phyloP scores from a whole-genome alignment of 2,329 filamentous ascomycete species.

The Talaromyces sp. region DNA sequence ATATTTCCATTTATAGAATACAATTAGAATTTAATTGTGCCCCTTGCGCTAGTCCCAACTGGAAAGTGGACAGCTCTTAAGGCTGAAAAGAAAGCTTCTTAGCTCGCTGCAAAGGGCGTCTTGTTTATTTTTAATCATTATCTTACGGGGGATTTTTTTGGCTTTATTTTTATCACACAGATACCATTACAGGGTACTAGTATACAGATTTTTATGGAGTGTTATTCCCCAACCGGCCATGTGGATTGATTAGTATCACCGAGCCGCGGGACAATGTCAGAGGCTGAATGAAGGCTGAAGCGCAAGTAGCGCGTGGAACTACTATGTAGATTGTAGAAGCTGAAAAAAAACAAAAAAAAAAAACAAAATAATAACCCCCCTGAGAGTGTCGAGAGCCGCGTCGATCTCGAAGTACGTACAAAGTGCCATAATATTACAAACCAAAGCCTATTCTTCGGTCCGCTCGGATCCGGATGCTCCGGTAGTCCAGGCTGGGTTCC shows the following conservation, averaged over 20 bases:
- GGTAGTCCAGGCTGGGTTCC: too few relatives aligned
- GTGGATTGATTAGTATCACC: not conserved
- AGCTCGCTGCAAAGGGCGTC: not conserved
- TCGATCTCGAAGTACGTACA: not conserved
- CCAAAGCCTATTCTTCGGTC: not conserved
- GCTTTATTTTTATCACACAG: not conserved
- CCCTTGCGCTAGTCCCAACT: not conserved
- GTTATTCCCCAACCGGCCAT: not conserved
- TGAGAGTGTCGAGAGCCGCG: not conserved
- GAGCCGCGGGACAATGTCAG: not conserved
- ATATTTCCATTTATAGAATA: not conserved
- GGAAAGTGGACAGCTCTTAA: not conserved
- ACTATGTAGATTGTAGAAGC: not conserved
- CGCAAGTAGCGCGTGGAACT: not conserved
- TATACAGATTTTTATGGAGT: not conserved
- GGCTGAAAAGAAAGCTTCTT: not conserved
- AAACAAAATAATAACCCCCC: too few relatives aligned
- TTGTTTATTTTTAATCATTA: not conserved
- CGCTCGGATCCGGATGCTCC: not conserved
- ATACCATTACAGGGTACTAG: not conserved
- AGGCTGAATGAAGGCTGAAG: not conserved
- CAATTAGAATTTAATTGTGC: not conserved
- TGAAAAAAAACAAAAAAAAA: not conserved
- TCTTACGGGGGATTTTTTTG: not conserved
- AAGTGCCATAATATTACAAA: not conserved